phyloP scores from a whole-genome alignment of 73 alveolate species.

The Paramecium caudatum region DNA sequence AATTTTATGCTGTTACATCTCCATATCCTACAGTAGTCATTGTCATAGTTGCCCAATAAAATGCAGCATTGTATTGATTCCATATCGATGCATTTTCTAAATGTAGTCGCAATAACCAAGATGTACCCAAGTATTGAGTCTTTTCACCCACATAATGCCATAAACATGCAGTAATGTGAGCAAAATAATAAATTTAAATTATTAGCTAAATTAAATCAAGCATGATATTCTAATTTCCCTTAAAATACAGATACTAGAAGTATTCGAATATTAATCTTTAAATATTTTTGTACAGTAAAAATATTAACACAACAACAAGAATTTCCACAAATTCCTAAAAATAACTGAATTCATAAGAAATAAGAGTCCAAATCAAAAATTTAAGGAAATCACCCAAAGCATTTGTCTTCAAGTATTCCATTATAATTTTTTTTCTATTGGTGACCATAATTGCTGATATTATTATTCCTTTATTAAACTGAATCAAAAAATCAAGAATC shows the following conservation, averaged over 20 bases:
- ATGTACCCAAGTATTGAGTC: neutral
- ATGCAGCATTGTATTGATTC: slow-evolving; percentile 52
- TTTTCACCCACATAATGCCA: slow-evolving; percentile 56
- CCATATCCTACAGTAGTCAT: slow-evolving; percentile 78
- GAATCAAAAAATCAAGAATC: neutral
- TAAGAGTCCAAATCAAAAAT: neutral
- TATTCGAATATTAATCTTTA: neutral
- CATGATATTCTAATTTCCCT: neutral
- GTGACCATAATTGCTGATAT: neutral
- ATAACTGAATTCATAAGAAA: neutral
- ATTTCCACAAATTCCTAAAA: neutral
- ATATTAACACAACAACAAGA: neutral
- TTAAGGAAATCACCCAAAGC: neutral
- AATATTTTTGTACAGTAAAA: neutral
- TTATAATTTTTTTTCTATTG: neutral
- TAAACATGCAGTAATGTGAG: slow-evolving; percentile 26
- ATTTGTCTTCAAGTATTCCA: neutral
- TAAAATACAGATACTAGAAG: neutral
- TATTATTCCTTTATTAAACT: neutral
- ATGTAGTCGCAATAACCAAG: neutral
- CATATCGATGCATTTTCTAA: slow-evolving; percentile 13
- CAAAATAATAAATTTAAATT: slow-evolving; percentile 9
- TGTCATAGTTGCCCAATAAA: slow-evolving; percentile 76
- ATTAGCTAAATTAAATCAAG: neutral
- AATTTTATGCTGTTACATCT: slow-evolving; percentile 64